Conservation (phyloP, 148 eudicot species). For the Rhododendron molle region DNA sequence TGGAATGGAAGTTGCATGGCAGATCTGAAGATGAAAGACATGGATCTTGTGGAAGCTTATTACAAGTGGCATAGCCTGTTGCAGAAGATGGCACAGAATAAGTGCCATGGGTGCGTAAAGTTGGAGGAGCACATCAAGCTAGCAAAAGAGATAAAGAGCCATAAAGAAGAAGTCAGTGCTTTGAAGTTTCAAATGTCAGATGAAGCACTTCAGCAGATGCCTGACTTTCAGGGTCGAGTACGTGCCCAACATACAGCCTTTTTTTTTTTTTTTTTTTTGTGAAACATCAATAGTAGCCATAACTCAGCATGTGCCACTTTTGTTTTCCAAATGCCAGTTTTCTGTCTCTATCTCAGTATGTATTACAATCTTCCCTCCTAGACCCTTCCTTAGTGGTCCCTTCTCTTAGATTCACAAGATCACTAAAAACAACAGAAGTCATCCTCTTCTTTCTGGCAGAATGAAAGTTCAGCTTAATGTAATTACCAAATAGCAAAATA, state of each 20-base stretch:
- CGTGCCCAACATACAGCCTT: slow-evolving; percentile 17
- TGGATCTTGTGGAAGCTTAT: slow-evolving; percentile 59
- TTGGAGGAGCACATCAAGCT: slow-evolving; percentile 76
- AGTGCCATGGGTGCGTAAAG: slow-evolving; percentile 91
- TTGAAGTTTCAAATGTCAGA: slow-evolving; percentile 90
- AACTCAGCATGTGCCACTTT: neutral
- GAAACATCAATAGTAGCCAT: neutral
- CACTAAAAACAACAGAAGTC: neutral
- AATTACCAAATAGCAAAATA: neutral
- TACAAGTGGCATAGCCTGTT: slow-evolving; percentile 55
- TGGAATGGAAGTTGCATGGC: slow-evolving; percentile 21
- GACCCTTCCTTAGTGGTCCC: neutral
- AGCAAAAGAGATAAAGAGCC: slow-evolving; percentile 58
- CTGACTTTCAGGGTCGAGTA: slow-evolving; percentile 98
- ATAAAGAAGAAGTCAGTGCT: slow-evolving; percentile 69
- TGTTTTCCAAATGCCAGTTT: neutral
- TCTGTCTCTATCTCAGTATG: neutral
- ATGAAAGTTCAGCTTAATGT: neutral
- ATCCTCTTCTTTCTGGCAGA: neutral
- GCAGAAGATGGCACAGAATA: slow-evolving; percentile 77
- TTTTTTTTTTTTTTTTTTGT: neutral
- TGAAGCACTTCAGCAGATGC: slow-evolving; percentile 99
- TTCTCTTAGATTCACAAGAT: neutral
- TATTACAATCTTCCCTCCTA: neutral
- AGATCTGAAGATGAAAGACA: slow-evolving; percentile 85